Conservation (phyloP, 352 stramenopile genomes). For the Phytophthora sp. region DNA sequence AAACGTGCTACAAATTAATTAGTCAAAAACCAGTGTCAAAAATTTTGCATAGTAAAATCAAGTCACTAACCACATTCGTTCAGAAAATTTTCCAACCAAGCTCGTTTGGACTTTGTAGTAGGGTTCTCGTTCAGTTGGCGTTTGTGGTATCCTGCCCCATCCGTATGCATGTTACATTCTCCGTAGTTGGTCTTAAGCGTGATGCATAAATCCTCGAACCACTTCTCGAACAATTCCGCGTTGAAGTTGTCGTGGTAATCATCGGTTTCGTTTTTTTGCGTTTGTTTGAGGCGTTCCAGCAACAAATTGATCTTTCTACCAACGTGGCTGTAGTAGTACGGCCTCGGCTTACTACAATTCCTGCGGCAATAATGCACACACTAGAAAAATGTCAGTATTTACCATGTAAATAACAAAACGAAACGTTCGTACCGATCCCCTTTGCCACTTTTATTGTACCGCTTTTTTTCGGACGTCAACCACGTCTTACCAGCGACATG, state of each 20-base stretch:
- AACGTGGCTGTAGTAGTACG: neutral
- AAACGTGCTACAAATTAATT: neutral
- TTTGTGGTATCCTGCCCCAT: neutral
- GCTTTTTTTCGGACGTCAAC: constrained; percentile 17
- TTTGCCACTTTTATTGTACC: constrained; percentile 12
- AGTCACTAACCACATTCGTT: neutral
- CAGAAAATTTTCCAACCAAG: neutral
- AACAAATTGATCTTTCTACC: constrained; percentile 9
- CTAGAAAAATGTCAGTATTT: neutral
- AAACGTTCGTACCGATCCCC: constrained; percentile 3
- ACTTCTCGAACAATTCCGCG: neutral
- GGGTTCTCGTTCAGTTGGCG: neutral
- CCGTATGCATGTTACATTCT: neutral
- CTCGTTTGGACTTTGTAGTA: neutral
- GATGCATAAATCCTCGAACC: neutral
- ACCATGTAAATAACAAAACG: neutral
- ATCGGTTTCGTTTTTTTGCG: neutral
- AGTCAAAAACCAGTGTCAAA: neutral
- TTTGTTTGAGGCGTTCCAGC: constrained; percentile 6
- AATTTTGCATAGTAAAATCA: neutral
- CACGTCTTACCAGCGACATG: constrained; percentile 30
- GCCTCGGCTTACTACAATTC: neutral
- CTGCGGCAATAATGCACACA: constrained; percentile 8
- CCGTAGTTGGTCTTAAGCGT: neutral
- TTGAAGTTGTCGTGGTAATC: neutral